Percentiles rank a stretch among this genome's conserved stretches.
Conservation (phyloP, 345 rosid species). For the Sisymbrium irio region DNA sequence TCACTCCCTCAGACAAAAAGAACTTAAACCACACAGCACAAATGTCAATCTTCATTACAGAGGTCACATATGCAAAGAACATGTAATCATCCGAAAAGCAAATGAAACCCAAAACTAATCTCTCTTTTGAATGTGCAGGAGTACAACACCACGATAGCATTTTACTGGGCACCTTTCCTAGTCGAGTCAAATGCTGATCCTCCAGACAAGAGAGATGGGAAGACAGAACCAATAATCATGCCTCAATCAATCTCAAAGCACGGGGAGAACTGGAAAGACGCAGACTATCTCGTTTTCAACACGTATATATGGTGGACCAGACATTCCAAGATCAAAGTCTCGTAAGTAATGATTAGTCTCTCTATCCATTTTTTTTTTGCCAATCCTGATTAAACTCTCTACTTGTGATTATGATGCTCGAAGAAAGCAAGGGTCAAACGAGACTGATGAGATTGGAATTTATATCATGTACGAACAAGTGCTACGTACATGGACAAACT, state of each 20-base stretch:
- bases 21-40: constrained; percentile 40
- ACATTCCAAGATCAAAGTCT: constrained; percentile 43
- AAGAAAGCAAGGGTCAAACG: constrained; percentile 48
- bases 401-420: not conserved
- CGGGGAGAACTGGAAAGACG: constrained; percentile 54
- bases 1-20: constrained; percentile 38
- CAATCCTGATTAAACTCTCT: not conserved
- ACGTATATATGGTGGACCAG: constrained; percentile 70
- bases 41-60: constrained; percentile 32
- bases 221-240: constrained; percentile 38
- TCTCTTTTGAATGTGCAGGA: constrained; percentile 37
- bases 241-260: constrained; percentile 58
- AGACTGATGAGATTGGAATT: constrained; percentile 52
- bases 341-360: constrained; percentile 40
- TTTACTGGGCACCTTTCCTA: constrained; percentile 70
- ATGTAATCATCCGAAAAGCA: not conserved
- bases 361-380: not conserved
- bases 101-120: not conserved
- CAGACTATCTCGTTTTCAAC: constrained; percentile 56
- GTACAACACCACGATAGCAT: constrained; percentile 53
- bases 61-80: constrained; percentile 38
- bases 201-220: constrained; percentile 50
- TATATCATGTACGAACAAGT: constrained; percentile 49
- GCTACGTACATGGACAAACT: constrained; percentile 59
- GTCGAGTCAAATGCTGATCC: constrained; percentile 64